Base-by-base conservation (phyloP, 2,329 filamentous ascomycete species). In the Talaromyces atroroseus region DNA sequence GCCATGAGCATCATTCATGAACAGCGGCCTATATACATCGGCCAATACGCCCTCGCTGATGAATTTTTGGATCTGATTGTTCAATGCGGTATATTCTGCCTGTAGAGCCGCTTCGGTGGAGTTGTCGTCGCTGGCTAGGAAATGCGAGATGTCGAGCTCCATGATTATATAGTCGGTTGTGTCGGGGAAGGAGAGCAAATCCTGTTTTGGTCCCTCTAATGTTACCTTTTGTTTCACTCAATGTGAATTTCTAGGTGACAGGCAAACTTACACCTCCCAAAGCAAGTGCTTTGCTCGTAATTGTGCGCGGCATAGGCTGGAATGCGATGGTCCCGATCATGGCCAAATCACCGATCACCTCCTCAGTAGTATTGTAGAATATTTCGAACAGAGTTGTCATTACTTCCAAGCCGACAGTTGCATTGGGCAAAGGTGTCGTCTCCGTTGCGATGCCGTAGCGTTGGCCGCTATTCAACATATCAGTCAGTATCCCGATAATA, bases 1-100 rank as follows among this genome's bases (percentile, higher is more conserved):
- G 54, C 66, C 71, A 62, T 77, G 73, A 10, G 68, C 69, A 48
- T 78, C 76, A 54, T 77, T 78, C 71, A 77, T 76, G 61, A 79
- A 79, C 5, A 78, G 62, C 7, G 76, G 76, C 14, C 72, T 63
- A 56, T 77, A 74, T 5, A 69, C 71, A 26, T 74, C 67, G 0
- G 74, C 70, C 18, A 76, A 63, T 4, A 66, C 62, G 11, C 70
- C 72, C 10, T 67, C 55, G 6, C 68, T 58, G 40, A 71, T 68
- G 52, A 67, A 73, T 32, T 66, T 63, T 18, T 68, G 63, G 7
- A 75, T 65, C 1, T 69, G 54, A 12, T 69, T 67, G n/a, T 63
- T 63, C 52, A 73, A 63, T 5, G 71, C 73, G 2, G 62, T 63
- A 57, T 75, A 75, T 5, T 75, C 66, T 11, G 66, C 62, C 52